Evolutionary conservation across 345 rosid genomes (phyloP), one percentile per base, ranked within the genome.

Genomic region (Eucalyptus regnans): DNA sequence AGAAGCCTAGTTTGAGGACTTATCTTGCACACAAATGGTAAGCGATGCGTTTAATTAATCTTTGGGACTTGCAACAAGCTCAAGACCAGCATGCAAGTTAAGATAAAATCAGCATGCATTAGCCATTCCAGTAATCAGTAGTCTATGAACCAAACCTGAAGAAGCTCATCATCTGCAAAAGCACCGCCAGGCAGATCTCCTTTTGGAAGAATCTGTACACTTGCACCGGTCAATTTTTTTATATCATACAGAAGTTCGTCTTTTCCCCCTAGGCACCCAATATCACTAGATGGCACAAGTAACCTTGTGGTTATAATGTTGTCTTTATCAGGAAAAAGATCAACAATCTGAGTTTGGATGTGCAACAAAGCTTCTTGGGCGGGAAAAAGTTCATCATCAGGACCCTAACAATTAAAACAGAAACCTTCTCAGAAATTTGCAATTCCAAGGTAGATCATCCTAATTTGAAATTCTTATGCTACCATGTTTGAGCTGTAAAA

Each of bases 291-390:
- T 86, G 98, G 90, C 90, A 98, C 92, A 87, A 98, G 94, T 87
- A 98, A 86, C 88, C 96, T 95, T 49, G 99, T 98, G 76, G 94
- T 96, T 89, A 96, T 88, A 25, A 94, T 87, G 90, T 94, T 94
- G 43, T 96, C 99, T 92, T 95, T 93, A 91, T 96, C 99, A 15
- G 96, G 93, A 86, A 91, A 80, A 87, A 96, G 96, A 92, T 98
- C 98, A 29, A 93, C 91, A 52, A 98, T 98, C 52, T 91, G 95
- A 91, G 96, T 96, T 90, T 98, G 99, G 91, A 98, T 97, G 91
- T 98, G 99, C 92, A 98, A 93, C 89, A 98, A 91, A 86, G 99
- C 99, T 94, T 97, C 99, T 94, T 98, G 99, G 68, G 99, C 99
- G 86, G 99, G 99, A 92, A 97, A 98, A 87, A 98, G 89, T 91